Percentiles rank a stretch among this genome's conserved stretches.
These are phyloP conservation scores for Blastomyces gilchristii DNA, from an alignment of 2,329 filamentous ascomycete genomes.

Conservation along the genomic window DNA sequence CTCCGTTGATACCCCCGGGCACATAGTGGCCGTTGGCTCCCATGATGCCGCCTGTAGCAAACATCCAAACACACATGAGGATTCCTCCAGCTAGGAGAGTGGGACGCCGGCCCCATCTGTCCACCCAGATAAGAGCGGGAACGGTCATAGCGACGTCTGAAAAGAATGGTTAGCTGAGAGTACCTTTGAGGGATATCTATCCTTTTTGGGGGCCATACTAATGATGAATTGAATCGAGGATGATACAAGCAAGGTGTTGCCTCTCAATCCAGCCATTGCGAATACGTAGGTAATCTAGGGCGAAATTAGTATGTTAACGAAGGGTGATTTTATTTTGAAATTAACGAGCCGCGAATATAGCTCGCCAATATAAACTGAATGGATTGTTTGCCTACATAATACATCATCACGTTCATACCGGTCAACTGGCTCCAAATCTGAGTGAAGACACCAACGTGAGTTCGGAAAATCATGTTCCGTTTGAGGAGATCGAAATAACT, in stretches of 20 bases:
- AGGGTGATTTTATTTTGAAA: neutral
- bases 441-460: conserved; percentile 45
- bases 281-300: conserved; percentile 13
- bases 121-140: conserved; percentile 41
- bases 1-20: conserved; percentile 23
- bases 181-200: neutral
- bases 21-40: conserved; percentile 39
- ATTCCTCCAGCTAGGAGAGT: conserved; percentile 41
- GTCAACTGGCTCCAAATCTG: conserved; percentile 50
- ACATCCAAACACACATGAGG: conserved; percentile 32
- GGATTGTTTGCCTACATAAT: conserved; percentile 48
- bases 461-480: conserved; percentile 61
- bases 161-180: neutral
- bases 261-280: conserved; percentile 17
- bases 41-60: conserved; percentile 45
- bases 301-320: conserved; percentile 7
- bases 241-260: conserved; percentile 39
- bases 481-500: conserved; percentile 58
- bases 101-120: conserved; percentile 40
- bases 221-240: conserved; percentile 50
- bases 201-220: conserved; percentile 4
- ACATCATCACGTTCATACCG: conserved; percentile 49
- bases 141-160: conserved; percentile 44
- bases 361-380: neutral
- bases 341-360: neutral